Evolutionary conservation across 78 protist genomes (phyloP).

Genomic region (Cavenderia fasciculata): DNA sequence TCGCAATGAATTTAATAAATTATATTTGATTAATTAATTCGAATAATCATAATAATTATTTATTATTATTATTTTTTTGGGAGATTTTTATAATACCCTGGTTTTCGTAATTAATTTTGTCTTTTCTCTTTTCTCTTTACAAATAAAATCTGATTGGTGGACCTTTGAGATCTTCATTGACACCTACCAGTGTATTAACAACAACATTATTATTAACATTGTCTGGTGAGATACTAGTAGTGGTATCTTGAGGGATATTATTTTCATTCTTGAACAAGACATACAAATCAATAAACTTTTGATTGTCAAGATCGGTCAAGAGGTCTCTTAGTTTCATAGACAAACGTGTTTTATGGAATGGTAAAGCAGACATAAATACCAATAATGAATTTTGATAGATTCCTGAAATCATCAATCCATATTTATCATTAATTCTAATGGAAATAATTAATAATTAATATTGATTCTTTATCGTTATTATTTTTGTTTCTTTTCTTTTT

Average conservation of each 20-base stretch:
- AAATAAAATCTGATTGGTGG: slow-evolving; percentile 65
- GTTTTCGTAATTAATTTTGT: too few species aligned
- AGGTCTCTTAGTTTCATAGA: slow-evolving; percentile 39
- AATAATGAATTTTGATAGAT: slow-evolving; percentile 54
- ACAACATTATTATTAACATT: too few species aligned
- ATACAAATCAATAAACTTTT: slow-evolving; percentile 45
- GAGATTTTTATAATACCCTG: too few species aligned
- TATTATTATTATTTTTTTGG: too few species aligned
- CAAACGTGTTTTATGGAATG: slow-evolving; percentile 65
- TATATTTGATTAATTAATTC: too few species aligned
- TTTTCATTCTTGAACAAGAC: slow-evolving; percentile 28
- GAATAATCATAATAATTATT: too few species aligned
- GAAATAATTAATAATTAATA: background rate
- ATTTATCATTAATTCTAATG: slow-evolving; percentile 17
- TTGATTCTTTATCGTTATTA: too few species aligned
- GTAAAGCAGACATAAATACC: slow-evolving; percentile 58
- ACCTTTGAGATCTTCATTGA: slow-evolving; percentile 40
- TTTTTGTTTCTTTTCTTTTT: background rate
- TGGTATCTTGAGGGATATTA: too few species aligned
- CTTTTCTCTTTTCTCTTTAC: too few species aligned
- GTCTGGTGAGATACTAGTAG: too few species aligned
- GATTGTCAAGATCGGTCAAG: slow-evolving; percentile 1
- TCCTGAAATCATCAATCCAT: slow-evolving; percentile 57
- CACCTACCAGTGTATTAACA: too few species aligned
- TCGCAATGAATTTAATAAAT: too few species aligned